Percentiles rank a stretch among this genome's conserved stretches.
Conservation (phyloP, 164 flowering plant genomes). For the Macadamia tetraphylla region DNA sequence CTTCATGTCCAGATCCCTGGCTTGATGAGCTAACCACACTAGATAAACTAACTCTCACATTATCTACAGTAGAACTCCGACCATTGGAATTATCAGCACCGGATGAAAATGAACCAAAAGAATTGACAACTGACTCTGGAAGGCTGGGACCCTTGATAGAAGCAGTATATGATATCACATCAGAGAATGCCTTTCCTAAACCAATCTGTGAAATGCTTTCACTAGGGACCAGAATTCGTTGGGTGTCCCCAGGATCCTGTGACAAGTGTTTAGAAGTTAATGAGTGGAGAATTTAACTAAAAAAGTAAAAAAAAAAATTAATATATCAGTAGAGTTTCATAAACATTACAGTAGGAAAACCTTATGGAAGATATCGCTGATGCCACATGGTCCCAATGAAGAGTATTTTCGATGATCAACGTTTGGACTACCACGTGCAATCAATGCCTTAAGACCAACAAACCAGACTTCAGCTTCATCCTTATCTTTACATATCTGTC, state of each 20-base stretch:
- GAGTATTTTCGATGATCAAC: constrained; percentile 29
- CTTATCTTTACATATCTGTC: constrained; percentile 93
- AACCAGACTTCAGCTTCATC: constrained; percentile 98
- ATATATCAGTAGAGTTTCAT: background rate
- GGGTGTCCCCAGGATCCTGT: constrained; percentile 61
- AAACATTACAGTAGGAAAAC: constrained; percentile 9
- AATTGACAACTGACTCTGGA: constrained; percentile 30
- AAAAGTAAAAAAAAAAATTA: background rate
- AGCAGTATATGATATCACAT: constrained; percentile 58
- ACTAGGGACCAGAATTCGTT: constrained; percentile 24
- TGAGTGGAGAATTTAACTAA: background rate
- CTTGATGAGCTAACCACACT: constrained; percentile 93
- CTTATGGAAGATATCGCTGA: constrained; percentile 22
- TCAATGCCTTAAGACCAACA: constrained; percentile 74
- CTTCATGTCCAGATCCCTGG: constrained; percentile 73
- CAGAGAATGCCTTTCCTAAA: constrained; percentile 73
- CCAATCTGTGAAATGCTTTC: constrained; percentile 46
- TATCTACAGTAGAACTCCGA: constrained; percentile 56
- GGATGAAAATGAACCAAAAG: constrained; percentile 32
- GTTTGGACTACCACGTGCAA: constrained; percentile 48
- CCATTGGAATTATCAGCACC: constrained; percentile 43
- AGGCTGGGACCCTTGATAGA: constrained; percentile 30
- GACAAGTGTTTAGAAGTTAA: background rate
- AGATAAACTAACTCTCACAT: constrained; percentile 74
- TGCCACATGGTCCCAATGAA: constrained; percentile 38